Percentiles rank a stretch among this genome's conserved stretches.
phyloP scores from a whole-genome alignment of 371 early-diverging fungal genomes.

The Mortierella sp. region DNA sequence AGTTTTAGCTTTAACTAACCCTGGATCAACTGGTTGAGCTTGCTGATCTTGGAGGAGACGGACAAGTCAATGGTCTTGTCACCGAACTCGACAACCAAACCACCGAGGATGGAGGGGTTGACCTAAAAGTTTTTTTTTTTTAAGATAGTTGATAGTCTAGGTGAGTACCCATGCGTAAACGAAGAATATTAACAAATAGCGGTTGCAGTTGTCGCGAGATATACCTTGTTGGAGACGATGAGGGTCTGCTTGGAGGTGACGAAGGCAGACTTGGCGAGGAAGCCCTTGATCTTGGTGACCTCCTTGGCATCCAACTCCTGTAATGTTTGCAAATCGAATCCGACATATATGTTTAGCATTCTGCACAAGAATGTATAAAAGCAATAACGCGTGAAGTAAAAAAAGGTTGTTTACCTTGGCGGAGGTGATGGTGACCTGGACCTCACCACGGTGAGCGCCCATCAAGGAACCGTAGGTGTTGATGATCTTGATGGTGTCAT shows the following conservation, averaged over 20 bases:
- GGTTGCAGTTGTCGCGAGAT: not conserved
- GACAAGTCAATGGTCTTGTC: conserved; percentile 98
- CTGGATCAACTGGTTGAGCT: conserved; percentile 90
- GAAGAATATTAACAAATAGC: not conserved
- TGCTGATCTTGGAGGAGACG: conserved; percentile 93
- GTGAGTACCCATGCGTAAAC: not conserved
- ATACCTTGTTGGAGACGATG: conserved; percentile 88
- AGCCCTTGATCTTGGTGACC: conserved; percentile 70
- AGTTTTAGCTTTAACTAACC: conserved; percentile 15
- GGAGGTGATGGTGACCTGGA: conserved; percentile 91
- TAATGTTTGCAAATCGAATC: not conserved
- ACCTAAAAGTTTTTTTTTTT: conserved; percentile 63
- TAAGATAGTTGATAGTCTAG: not conserved
- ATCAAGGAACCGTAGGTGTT: conserved; percentile 85
- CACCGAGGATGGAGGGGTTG: conserved; percentile 95
- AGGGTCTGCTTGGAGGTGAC: conserved; percentile 77
- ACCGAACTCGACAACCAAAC: conserved; percentile 96
- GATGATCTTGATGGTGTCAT: conserved; percentile 87
- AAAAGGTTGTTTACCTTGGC: conserved; percentile 71
- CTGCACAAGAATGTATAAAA: not conserved
- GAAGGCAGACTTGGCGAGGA: conserved; percentile 73
- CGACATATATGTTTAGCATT: not conserved
- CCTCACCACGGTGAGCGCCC: conserved; percentile 93
- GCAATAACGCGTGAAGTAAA: conserved; percentile 1
- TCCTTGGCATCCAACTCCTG: conserved; percentile 68